Percentiles rank a stretch among this genome's conserved stretches.
phyloP scores from a whole-genome alignment of 345 rosid species.

The Camelina neglecta region DNA sequence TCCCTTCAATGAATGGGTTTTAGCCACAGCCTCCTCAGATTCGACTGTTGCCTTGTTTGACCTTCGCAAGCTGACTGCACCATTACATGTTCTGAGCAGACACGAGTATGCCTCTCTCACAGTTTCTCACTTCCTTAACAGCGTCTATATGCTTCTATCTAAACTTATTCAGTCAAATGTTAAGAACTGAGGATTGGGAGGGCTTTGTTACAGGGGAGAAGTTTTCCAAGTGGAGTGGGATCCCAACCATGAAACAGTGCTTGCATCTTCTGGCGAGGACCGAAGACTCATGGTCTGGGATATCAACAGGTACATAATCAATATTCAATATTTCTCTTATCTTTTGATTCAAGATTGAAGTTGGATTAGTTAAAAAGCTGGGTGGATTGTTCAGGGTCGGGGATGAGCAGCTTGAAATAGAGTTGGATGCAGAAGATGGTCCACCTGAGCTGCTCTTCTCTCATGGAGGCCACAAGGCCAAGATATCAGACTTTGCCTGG shows the following conservation, averaged over 20 bases:
- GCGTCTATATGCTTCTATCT: background rate
- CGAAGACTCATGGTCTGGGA: conserved; percentile 96
- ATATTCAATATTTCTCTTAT: background rate
- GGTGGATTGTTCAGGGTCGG: conserved; percentile 60
- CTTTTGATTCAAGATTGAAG: background rate
- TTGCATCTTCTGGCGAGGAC: conserved; percentile 93
- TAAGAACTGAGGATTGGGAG: background rate
- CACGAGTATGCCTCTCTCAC: conserved; percentile 61
- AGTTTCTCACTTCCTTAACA: conserved; percentile 4
- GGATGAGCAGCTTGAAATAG: conserved; percentile 77
- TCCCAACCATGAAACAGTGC: conserved; percentile 90
- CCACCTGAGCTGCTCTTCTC: conserved; percentile 86
- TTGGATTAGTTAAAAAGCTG: conserved; percentile 13
- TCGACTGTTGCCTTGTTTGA: conserved; percentile 82
- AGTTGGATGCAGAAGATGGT: conserved; percentile 81
- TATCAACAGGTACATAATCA: conserved; percentile 67
- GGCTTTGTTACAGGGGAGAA: conserved; percentile 64
- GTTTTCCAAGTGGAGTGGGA: conserved; percentile 99
- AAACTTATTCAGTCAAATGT: background rate
- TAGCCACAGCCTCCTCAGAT: conserved; percentile 96
- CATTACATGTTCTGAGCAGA: conserved; percentile 74
- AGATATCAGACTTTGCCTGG: conserved; percentile 87
- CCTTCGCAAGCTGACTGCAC: conserved; percentile 66
- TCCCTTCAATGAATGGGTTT: conserved; percentile 79
- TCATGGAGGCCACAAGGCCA: conserved; percentile 85